Evolutionary conservation across 2,329 filamentous ascomycete genomes (phyloP).

Genomic region (Peltaster fructicola): DNA sequence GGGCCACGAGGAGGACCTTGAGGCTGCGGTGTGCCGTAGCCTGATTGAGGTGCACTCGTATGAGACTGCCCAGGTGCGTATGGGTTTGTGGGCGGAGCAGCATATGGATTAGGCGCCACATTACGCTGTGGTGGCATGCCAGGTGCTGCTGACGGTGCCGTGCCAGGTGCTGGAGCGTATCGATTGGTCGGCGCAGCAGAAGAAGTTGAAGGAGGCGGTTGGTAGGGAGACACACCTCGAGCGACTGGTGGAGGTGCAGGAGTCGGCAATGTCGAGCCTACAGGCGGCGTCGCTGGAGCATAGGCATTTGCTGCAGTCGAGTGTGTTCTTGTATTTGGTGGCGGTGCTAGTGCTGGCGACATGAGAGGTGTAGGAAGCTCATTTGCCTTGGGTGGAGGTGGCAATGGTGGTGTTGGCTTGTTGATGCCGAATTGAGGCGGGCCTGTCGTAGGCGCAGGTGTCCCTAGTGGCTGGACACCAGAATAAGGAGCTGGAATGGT

Average conservation of each 20-base stretch:
- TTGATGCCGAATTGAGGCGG: slow-evolving; percentile 38
- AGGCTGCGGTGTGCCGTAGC: slow-evolving; percentile 22
- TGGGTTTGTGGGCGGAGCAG: slow-evolving; percentile 15
- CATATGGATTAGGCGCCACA: slow-evolving; percentile 29
- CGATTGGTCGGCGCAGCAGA: slow-evolving; percentile 52
- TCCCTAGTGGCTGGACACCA: slow-evolving; percentile 46
- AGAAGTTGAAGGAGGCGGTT: slow-evolving; percentile 47
- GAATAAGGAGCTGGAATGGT: too few species aligned
- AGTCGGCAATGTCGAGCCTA: slow-evolving; percentile 26
- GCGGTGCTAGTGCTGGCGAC: slow-evolving; percentile 47
- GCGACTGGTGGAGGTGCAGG: slow-evolving; percentile 41
- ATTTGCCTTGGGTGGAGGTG: slow-evolving; percentile 68
- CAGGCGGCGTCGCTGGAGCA: slow-evolving; percentile 37
- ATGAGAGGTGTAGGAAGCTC: slow-evolving; percentile 48
- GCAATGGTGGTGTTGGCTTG: slow-evolving; percentile 52
- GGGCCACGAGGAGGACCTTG: slow-evolving; percentile 31
- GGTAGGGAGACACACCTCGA: slow-evolving; percentile 72
- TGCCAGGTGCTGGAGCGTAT: slow-evolving; percentile 51
- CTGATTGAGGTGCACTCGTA: slow-evolving; percentile 20
- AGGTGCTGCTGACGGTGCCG: slow-evolving; percentile 28
- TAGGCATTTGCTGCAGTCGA: slow-evolving; percentile 46
- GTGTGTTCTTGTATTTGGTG: slow-evolving; percentile 30
- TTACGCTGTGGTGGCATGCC: slow-evolving; percentile 24
- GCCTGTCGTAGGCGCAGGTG: slow-evolving; percentile 51
- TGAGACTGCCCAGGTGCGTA: slow-evolving; percentile 23